These are phyloP conservation scores for Raphanus sativus DNA, from an alignment of 345 rosid genomes.

Conservation along the genomic window DNA sequence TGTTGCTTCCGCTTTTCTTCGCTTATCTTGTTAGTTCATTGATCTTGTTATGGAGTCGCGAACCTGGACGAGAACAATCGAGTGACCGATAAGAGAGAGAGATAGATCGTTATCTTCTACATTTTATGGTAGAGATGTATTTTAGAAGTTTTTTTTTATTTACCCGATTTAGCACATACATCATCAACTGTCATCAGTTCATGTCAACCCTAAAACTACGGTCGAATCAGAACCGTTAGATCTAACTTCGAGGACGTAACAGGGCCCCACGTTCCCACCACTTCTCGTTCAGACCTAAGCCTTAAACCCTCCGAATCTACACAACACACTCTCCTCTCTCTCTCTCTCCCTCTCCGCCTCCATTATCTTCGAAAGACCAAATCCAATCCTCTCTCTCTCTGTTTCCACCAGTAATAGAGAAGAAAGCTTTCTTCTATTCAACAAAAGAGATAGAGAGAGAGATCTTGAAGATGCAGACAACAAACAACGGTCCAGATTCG, in stretches of 20 bases:
- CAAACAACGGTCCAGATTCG: conserved; percentile 50
- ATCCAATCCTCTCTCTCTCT: conserved; percentile 31
- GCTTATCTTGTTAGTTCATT: no score
- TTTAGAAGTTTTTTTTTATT: not conserved
- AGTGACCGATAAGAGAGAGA: no score
- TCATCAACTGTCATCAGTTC: conserved; percentile 16
- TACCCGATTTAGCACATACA: conserved; percentile 14
- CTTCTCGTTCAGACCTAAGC: conserved; percentile 33
- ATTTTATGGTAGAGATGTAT: not conserved
- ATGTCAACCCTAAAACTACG: conserved; percentile 32
- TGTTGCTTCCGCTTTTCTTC: no score
- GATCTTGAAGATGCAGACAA: conserved; percentile 31
- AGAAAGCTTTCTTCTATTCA: not conserved
- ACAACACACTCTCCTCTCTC: not conserved
- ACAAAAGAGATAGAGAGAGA: not conserved
- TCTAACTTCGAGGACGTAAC: conserved; percentile 11
- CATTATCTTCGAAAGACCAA: conserved; percentile 18
- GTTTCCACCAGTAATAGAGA: no score
- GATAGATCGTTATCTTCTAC: no score
- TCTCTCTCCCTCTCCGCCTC: conserved; percentile 38
- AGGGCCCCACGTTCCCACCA: conserved; percentile 39
- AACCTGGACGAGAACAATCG: no score
- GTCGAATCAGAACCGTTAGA: conserved; percentile 37
- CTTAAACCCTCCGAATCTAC: conserved; percentile 37
- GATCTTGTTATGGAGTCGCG: no score